Conservation (phyloP, 1,139 yeast genomes). For the Candida smagusa region DNA sequence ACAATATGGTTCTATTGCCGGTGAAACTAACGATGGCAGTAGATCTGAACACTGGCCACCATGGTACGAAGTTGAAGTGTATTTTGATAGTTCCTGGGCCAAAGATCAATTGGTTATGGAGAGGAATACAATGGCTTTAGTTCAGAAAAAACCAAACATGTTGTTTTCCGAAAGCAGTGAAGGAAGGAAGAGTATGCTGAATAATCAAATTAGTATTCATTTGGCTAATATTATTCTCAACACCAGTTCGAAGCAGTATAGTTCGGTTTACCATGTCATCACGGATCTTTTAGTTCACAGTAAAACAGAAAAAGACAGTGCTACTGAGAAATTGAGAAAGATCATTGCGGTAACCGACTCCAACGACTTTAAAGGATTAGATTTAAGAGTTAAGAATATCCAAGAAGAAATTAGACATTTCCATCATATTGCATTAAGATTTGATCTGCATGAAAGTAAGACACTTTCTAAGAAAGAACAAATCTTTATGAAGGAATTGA, state of each 20-base stretch:
- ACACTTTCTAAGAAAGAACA: conserved; percentile 22
- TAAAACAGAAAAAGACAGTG: conserved; percentile 50
- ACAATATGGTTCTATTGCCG: conserved; percentile 19
- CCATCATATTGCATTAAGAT: conserved; percentile 42
- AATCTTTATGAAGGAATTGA: conserved; percentile 36
- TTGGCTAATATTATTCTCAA: conserved; percentile 67
- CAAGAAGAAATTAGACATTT: conserved; percentile 54
- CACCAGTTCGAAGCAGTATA: conserved; percentile 74
- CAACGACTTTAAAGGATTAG: conserved; percentile 56
- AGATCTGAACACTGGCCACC: conserved; percentile 66
- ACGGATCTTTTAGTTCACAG: conserved; percentile 64
- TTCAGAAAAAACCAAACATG: conserved; percentile 65
- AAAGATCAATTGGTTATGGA: conserved; percentile 58
- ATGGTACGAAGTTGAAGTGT: conserved; percentile 72
- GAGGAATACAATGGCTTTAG: conserved; percentile 58
- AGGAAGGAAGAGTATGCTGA: conserved; percentile 16
- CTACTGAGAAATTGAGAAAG: conserved; percentile 60
- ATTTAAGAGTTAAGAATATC: conserved; percentile 47
- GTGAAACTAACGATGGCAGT: not conserved
- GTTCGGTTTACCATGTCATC: conserved; percentile 59
- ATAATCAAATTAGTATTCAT: conserved; percentile 46
- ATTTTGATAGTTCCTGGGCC: conserved; percentile 63
- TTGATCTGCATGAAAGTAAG: conserved; percentile 28
- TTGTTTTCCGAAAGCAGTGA: conserved; percentile 40
- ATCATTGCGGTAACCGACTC: conserved; percentile 68